Base-by-base conservation (phyloP, 441 rosid species). In the Jatropha multifida region DNA sequence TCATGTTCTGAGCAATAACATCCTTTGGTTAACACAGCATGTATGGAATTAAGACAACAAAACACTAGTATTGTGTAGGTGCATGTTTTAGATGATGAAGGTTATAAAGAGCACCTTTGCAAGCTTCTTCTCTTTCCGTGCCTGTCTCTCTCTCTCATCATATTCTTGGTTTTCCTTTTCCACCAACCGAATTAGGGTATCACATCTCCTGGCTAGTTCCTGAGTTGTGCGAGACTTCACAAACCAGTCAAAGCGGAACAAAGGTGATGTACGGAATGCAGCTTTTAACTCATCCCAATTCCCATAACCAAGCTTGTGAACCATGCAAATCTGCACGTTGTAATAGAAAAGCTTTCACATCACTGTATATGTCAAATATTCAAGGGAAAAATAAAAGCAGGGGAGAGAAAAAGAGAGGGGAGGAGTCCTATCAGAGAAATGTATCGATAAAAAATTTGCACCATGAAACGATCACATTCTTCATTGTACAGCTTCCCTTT, bases 381-480 rank as follows among this genome's bases (percentile, higher is more conserved):
- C 40, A 7, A 40, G 27, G 15, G 51, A 26, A 15, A 23, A 44
- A 32, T 0, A 32, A 32, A 32, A 32, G 32, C 7, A 15, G 40
- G 17, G 9, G 56, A 38, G 15, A 20, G 27, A n/a, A 10, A 12
- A 17, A 23, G n/a, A 44, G 6, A 26, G 3, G 27, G 5, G 4
- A 32, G 27, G 63, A 40, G 5, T 4, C 4, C 18, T 44, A 49
- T 13, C 7, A 46, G 56, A 40, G 15, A 68, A 48, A 63, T 54
- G 64, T 17, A 37, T 27, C 51, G 11, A 13, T 44, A 59, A 4
- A 65, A 73, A 78, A 64, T 14, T 7, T 78, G 23, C 64, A 96
- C 99, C 99, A 96, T 94, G 91, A 92, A 92, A 60, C 98, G 92
- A 70, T 96, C 99, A 44, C 99, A 96, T 77, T 94, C 99, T 92